These are phyloP conservation scores for Trypanosoma boissoni DNA, from an alignment of 208 protist species.

Conservation along the genomic window DNA sequence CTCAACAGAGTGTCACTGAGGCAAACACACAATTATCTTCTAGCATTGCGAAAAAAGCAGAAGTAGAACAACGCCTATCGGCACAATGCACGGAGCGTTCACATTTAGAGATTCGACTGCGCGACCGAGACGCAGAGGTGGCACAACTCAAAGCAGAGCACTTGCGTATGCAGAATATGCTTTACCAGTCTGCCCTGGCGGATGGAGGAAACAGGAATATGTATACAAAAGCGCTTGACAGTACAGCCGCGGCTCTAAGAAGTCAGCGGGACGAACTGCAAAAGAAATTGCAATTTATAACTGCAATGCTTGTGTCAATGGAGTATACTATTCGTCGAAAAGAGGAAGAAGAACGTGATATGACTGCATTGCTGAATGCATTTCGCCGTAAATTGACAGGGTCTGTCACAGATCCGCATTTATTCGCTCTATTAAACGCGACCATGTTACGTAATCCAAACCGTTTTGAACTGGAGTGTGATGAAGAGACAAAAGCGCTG, in stretches of 20 bases:
- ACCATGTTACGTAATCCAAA: slow-evolving; percentile 70
- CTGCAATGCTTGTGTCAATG: slow-evolving; percentile 57
- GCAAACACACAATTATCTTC: slow-evolving; percentile 33
- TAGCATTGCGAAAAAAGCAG: slow-evolving; percentile 42
- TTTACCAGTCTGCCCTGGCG: slow-evolving; percentile 24
- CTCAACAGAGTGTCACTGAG: slow-evolving; percentile 41
- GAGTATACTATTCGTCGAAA: slow-evolving; percentile 77
- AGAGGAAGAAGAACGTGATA: slow-evolving; percentile 75
- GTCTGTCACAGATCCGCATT: slow-evolving; percentile 50
- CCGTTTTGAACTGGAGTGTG: slow-evolving; percentile 67
- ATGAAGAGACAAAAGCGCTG: slow-evolving; percentile 47
- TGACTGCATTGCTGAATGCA: slow-evolving; percentile 69
- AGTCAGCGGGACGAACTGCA: slow-evolving; percentile 44
- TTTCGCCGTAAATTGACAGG: slow-evolving; percentile 65
- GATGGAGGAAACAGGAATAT: slow-evolving; percentile 23
- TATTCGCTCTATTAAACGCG: slow-evolving; percentile 55
- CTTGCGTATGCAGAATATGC: slow-evolving; percentile 41
- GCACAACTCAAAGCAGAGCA: slow-evolving; percentile 51
- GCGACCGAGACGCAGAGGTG: slow-evolving; percentile 45
- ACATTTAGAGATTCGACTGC: slow-evolving; percentile 61
- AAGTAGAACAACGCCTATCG: slow-evolving; percentile 45
- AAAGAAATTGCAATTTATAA: slow-evolving; percentile 42
- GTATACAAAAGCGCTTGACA: slow-evolving; percentile 29
- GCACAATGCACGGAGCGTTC: slow-evolving; percentile 37
- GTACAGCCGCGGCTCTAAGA: slow-evolving; percentile 11